phyloP scores from a whole-genome alignment of 805 yeast genomes.

The Candida orba region DNA sequence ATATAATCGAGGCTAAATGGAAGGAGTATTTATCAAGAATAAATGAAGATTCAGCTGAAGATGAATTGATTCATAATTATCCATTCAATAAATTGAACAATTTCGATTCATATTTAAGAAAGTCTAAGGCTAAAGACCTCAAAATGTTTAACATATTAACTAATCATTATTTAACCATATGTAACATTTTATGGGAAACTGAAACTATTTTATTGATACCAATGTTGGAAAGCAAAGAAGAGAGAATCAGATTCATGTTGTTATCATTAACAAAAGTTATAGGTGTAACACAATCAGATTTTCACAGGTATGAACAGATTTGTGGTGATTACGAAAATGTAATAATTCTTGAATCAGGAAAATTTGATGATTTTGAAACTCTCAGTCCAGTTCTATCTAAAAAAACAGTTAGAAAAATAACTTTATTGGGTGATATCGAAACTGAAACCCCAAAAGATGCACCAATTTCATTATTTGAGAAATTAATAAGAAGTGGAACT shows the following conservation, averaged over 20 bases:
- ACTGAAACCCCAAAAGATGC: slow-evolving; percentile 8
- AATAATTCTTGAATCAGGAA: slow-evolving; percentile 28
- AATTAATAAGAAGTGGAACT: slow-evolving; percentile 20
- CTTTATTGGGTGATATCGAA: slow-evolving; percentile 30
- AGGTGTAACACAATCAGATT: slow-evolving; percentile 20
- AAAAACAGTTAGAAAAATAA: slow-evolving; percentile 19
- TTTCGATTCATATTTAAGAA: background rate
- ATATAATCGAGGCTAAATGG: slow-evolving; percentile 18
- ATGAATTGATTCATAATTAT: slow-evolving; percentile 2
- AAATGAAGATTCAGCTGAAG: background rate
- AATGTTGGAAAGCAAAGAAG: background rate
- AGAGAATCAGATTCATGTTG: background rate
- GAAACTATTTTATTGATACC: background rate
- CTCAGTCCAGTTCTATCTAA: slow-evolving; percentile 21
- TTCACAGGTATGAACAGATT: slow-evolving; percentile 10
- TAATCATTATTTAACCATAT: slow-evolving; percentile 6
- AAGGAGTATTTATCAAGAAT: background rate
- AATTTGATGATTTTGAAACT: slow-evolving; percentile 26
- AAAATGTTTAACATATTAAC: slow-evolving; percentile 2
- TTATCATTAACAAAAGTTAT: slow-evolving; percentile 24
- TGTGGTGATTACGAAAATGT: slow-evolving; percentile 24
- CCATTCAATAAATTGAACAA: slow-evolving; percentile 11
- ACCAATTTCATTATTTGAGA: slow-evolving; percentile 21
- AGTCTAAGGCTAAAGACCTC: background rate
- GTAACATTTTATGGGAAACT: background rate